Evolutionary conservation across 176 grass and related monocot species (phyloP), one percentile per base, ranked within the genome.

Genomic region (Bromus sterilis): DNA sequence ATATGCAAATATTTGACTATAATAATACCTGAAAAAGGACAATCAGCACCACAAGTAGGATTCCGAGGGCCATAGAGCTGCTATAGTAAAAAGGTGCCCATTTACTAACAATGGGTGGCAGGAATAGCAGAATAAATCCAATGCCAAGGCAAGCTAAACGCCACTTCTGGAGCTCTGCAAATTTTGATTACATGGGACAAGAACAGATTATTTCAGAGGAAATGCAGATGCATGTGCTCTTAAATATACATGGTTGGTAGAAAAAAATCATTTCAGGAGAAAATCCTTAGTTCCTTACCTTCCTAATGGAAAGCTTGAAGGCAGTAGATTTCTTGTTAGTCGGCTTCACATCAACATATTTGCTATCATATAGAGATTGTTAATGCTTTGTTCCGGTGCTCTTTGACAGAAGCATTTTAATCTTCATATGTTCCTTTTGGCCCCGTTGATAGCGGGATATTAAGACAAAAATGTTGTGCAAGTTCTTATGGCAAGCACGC

Each of bases 61-160:
- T 77, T 28, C 93, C 96, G 53, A 99, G 81, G 43, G 85, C 91
- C 96, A 99, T 99, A 78, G 93, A 99, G 59, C 93, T 99, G 63
- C 90, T 91, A 87, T 99, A 99, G 80, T 93, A 95, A 80, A 95
- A 99, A 6, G 93, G 96, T 68, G 84, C 91, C 93, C 96, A 99
- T 65, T 91, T 91, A 64, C 96, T 99, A 76, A 98, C 84, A 77
- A 84, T 76, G 15, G 96, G 93, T 18, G 96, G 91, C 40, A 89
- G 53, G 40, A 95, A 86, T 35, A 99, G 68, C 56, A 99, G 78
- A 21, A 90, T 4, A 86, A 95, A 87, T 53, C 96, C 93, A 75
- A 99, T 80, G 35, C 84, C 93, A 81, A 99, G 90, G 87, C 79
- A 95, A 86, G 85, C 85, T 20, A 95, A 59, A 16, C 96, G 90